Evolutionary conservation across 2,329 filamentous ascomycete genomes (phyloP), one percentile per base, ranked within the genome.

Genomic region (Aureobasidium sp.): DNA sequence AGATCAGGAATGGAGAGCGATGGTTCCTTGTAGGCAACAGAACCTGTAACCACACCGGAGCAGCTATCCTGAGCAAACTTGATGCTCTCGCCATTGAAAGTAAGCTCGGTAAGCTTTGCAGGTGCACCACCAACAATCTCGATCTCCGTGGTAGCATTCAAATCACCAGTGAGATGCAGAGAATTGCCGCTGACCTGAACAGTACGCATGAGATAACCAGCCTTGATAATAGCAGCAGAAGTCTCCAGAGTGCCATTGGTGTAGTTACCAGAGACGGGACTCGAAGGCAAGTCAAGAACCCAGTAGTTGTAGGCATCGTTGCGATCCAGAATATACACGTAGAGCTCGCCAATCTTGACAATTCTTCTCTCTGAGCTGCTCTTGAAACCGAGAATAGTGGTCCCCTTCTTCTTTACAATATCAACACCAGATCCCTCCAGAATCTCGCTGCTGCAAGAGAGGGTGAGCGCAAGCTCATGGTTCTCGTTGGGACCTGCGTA

Each of bases 261-360:
- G 67, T 64, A 69, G 62, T 72, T 71, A 58, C 68, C 68, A 16
- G 63, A 66, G 10, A 64, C 62, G 41, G 74, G 67, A 55, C 69
- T 71, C 2, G 73, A 74, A 0, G 77, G 78, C 2, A 84, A 68
- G 54, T 87, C 81, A 2, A 86, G 75, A 0, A 84, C 81, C 86
- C 86, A 90, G 72, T 87, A 87, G 64, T 86, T 83, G 72, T 89
- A 89, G 0, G 86, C 87, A 13, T 81, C 76, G 64, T 87, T 84
- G 48, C 61, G 52, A 16, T 62, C 61, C 34, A 84, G 72, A 44
- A 87, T 77, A 64, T 85, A 79, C n/a, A 87, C 72, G 42, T 79
- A 79, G 21, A 86, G 71, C 52, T 75, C 73, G 37, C 73, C 73
- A 45, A 84, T 70, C 65, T 78, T 75, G 3, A 83, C 76, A 11